Evolutionary conservation across 2,329 filamentous ascomycete genomes (phyloP).

Genomic region (Ascosphaera pollenicola): DNA sequence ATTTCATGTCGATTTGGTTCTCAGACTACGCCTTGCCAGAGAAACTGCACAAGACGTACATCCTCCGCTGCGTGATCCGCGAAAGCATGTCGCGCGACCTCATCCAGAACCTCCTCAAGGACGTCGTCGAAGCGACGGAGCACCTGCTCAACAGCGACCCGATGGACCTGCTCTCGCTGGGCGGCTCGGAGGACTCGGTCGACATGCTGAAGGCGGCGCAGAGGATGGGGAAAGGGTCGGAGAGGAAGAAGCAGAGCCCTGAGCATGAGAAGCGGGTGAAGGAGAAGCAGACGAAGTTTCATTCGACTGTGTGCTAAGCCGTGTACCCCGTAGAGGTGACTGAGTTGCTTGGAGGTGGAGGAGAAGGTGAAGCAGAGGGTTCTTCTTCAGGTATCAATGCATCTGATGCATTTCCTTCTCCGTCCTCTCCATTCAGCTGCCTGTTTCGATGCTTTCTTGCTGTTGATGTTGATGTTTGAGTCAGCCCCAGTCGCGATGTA

Average conservation of each 20-base stretch:
- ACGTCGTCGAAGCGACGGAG: constrained; percentile 39
- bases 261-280: not conserved
- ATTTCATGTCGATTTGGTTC: too few relatives aligned
- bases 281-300: not conserved
- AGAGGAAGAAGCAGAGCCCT: not conserved
- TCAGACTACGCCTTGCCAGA: constrained; percentile 43
- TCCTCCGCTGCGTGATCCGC: constrained; percentile 43
- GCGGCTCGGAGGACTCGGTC: constrained; percentile 23
- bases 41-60: constrained; percentile 37
- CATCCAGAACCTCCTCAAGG: constrained; percentile 37
- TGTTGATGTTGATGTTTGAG: too few relatives aligned
- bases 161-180: constrained; percentile 21
- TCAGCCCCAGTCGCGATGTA: too few relatives aligned
- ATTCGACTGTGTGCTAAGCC: not conserved
- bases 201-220: constrained; percentile 19
- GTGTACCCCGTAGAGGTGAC: not conserved
- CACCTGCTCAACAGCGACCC: constrained; percentile 31
- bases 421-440: too few relatives aligned
- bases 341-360: not conserved
- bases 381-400: too few relatives aligned
- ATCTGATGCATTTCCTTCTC: too few relatives aligned
- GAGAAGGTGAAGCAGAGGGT: not conserved
- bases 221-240: not conserved
- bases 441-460: too few relatives aligned
- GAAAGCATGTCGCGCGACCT: constrained; percentile 49